These are phyloP conservation scores for Kodamaea leandrae DNA, from an alignment of 805 yeast species.

Conservation along the genomic window DNA sequence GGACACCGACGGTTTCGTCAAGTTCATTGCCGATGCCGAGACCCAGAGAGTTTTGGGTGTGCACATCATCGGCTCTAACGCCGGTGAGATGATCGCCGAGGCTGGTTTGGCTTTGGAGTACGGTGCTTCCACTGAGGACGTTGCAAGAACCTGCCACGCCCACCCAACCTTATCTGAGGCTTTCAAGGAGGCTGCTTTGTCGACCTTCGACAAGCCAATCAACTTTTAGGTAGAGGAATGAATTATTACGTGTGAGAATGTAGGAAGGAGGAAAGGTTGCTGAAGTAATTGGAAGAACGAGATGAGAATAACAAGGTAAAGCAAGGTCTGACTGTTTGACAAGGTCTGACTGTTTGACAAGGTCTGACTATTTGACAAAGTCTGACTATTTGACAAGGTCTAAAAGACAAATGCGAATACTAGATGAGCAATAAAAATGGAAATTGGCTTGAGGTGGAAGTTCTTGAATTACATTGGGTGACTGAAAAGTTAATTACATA, in stretches of 20 bases:
- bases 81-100: slow-evolving; percentile 99
- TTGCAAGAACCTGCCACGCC: slow-evolving; percentile 97
- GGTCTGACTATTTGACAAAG: too few species aligned
- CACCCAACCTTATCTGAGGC: slow-evolving; percentile 99
- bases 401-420: too few species aligned
- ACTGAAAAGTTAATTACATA: too few species aligned
- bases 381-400: too few species aligned
- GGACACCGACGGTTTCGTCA: slow-evolving; percentile 97
- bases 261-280: not conserved
- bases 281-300: not conserved
- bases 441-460: too few species aligned
- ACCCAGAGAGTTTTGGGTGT: slow-evolving; percentile 95
- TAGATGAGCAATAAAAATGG: too few species aligned
- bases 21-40: slow-evolving; percentile 93
- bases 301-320: not conserved
- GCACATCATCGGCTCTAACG: slow-evolving; percentile 96
- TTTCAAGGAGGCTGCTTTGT: slow-evolving; percentile 95
- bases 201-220: slow-evolving; percentile 87
- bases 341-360: too few species aligned
- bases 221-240: slow-evolving; percentile 52
- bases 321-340: too few species aligned
- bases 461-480: too few species aligned
- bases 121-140: slow-evolving; percentile 98
- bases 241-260: not conserved
- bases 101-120: slow-evolving; percentile 96